Conservation (phyloP, 2,329 filamentous ascomycete genomes). For the Exophiala sp. region DNA sequence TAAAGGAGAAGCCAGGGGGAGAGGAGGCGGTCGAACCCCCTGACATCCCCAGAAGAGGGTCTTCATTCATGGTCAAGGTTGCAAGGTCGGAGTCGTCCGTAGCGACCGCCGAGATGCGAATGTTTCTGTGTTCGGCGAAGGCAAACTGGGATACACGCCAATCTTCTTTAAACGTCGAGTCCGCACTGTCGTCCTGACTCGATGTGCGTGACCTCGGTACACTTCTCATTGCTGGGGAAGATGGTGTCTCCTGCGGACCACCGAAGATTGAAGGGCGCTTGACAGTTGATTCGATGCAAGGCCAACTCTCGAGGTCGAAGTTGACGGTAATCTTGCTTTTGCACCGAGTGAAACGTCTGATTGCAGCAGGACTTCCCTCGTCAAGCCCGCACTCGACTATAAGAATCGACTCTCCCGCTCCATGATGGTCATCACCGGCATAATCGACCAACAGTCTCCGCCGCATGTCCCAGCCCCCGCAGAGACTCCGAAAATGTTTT, state of each 20-base stretch:
- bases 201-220: slow-evolving; percentile 34
- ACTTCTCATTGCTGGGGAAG: slow-evolving; percentile 27
- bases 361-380: slow-evolving; percentile 48
- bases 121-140: slow-evolving; percentile 54
- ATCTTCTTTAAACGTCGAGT: slow-evolving; percentile 48
- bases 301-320: slow-evolving; percentile 26
- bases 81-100: slow-evolving; percentile 72
- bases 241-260: slow-evolving; percentile 18
- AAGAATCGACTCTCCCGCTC: slow-evolving; percentile 69
- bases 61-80: slow-evolving; percentile 66
- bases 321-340: slow-evolving; percentile 35
- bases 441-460: slow-evolving; percentile 83
- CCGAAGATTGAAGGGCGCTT: slow-evolving; percentile 48
- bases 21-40: slow-evolving; percentile 50
- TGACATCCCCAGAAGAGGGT: slow-evolving; percentile 61
- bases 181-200: slow-evolving; percentile 30
- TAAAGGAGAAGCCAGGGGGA: slow-evolving; percentile 49
- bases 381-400: slow-evolving; percentile 68
- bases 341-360: slow-evolving; percentile 56
- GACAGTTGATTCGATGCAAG: slow-evolving; percentile 25
- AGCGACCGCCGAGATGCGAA: slow-evolving; percentile 62
- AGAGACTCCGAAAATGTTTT: slow-evolving; percentile 69
- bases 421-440: slow-evolving; percentile 67
- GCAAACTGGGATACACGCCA: slow-evolving; percentile 61
- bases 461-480: slow-evolving; percentile 87